Conservation (phyloP, 1,284 basidiomycete species). For the Boletus sp. region DNA sequence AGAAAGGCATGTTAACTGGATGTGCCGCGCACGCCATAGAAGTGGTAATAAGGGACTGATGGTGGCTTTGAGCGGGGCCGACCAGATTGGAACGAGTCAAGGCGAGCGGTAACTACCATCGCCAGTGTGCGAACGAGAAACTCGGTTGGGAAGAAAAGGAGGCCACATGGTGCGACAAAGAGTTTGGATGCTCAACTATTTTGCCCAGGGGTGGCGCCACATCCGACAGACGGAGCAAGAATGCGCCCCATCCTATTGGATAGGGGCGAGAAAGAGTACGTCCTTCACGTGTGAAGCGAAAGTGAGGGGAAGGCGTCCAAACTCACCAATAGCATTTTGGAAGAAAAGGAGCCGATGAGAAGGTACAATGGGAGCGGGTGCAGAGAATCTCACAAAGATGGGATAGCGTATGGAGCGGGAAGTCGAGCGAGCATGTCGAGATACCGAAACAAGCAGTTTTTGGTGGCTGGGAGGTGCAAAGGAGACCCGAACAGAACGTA, state of each 20-base stretch:
- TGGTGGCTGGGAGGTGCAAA: background rate
- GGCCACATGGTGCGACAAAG: conserved; percentile 4
- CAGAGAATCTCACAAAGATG: no score
- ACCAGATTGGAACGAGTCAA: conserved; percentile 8
- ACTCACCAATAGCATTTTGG: no score
- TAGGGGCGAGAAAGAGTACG: background rate
- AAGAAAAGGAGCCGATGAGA: no score
- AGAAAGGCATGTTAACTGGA: conserved; percentile 2
- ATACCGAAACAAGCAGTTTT: background rate
- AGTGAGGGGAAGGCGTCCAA: no score
- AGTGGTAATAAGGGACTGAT: conserved; percentile 13
- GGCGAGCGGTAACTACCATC: conserved; percentile 1
- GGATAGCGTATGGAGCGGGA: background rate
- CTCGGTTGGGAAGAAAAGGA: background rate
- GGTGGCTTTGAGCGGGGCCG: conserved; percentile 13
- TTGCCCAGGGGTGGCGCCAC: conserved; percentile 18
- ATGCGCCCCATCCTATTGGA: background rate
- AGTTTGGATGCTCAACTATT: conserved; percentile 2
- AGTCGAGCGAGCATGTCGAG: background rate
- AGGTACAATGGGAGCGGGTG: no score
- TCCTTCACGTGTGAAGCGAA: background rate
- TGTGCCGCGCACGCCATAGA: background rate
- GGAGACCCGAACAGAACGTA: background rate
- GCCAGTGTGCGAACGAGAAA: conserved; percentile 2
- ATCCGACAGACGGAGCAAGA: conserved; percentile 10